Percentiles rank a stretch among this genome's conserved stretches.
Conservation (phyloP, 208 protist genomes). For the Leishmania mexicana region DNA sequence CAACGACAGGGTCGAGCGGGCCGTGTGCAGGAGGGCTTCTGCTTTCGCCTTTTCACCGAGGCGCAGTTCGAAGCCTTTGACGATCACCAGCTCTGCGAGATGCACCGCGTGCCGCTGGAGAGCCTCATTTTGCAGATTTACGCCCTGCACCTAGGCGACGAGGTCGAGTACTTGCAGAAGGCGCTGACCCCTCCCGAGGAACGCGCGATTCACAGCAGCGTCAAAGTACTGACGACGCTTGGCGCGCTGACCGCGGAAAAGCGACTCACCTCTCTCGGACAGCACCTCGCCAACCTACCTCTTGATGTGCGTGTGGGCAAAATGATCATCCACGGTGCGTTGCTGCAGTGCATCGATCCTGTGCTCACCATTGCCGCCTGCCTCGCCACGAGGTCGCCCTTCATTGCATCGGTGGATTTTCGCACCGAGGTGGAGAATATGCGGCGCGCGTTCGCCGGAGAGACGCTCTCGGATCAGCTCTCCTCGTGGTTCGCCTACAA, state of each 20-base stretch:
- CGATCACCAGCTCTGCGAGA: constrained; percentile 95
- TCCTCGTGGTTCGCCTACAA: constrained; percentile 90
- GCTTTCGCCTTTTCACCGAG: constrained; percentile 95
- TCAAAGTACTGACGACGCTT: constrained; percentile 83
- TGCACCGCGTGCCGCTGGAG: constrained; percentile 95
- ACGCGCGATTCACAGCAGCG: constrained; percentile 80
- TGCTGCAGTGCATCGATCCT: constrained; percentile 96
- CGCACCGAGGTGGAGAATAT: constrained; percentile 83
- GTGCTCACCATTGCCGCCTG: constrained; percentile 96
- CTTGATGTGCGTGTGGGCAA: constrained; percentile 93
- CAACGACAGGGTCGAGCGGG: constrained; percentile 96
- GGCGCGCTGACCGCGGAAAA: constrained; percentile 85
- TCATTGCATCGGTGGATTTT: constrained; percentile 92
- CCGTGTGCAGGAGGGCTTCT: constrained; percentile 95
- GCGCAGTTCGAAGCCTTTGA: constrained; percentile 80
- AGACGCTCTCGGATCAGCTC: constrained; percentile 89
- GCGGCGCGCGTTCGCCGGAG: constrained; percentile 67
- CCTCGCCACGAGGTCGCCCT: constrained; percentile 85
- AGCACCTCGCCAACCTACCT: constrained; percentile 91
- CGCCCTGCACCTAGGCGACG: constrained; percentile 84
- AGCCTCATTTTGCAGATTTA: constrained; percentile 95
- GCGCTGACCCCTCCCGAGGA: constrained; percentile 86
- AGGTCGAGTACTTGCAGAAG: constrained; percentile 90
- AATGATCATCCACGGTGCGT: constrained; percentile 95
- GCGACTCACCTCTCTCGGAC: constrained; percentile 91